Base-by-base conservation (phyloP, 257 asterid genomes). In the Salvia hispanica region DNA sequence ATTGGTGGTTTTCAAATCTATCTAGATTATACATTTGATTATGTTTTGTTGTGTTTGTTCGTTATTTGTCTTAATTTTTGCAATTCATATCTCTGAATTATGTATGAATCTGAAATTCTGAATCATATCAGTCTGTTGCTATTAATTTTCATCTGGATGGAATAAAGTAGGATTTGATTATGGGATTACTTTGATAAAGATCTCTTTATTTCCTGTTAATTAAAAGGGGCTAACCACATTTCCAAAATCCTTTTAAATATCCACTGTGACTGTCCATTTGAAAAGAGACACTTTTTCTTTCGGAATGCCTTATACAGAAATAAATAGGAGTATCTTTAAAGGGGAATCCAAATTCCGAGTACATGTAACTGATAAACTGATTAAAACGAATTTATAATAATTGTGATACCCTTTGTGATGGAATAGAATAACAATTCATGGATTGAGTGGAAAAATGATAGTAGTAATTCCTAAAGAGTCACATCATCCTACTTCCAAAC, bases 101-200 rank as follows among this genome's bases (percentile, higher is more conserved):
- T 14, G 34, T 47, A 18, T 18, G 21, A 18, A 18, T 18, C 21
- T 18, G 21, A 18, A 18, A 18, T 0, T 18, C 21, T 18, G 21
- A 18, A 18, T 18, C 21, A 18, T 18, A 18, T 18, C 21, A 18
- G 21, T 18, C 21, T 18, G 21, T 18, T 18, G 21, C 21, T 18
- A 18, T 18, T 18, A 18, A 18, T 18, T 18, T 18, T 18, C 21
- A 0, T 18, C 21, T 18, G 0, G 21, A 18, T 18, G 21, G 21
- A 18, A 55, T 15, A 74, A 74, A 74, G 74, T 70, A 67, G n/a
- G 53, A 55, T 73, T 69, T 67, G 60, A 62, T 66, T 13, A 66
- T 70, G 80, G 75, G 68, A 72, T 75, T 71, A 40, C 79, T 81
- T 75, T 81, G 62, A 51, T 75, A 70, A 81, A 78, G 76, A 56